A percentile compares a stretch with the other conserved stretches of the same genome.
phyloP scores from a whole-genome alignment of 495 filamentous ascomycete species.

The Chaetomidium leptoderma region DNA sequence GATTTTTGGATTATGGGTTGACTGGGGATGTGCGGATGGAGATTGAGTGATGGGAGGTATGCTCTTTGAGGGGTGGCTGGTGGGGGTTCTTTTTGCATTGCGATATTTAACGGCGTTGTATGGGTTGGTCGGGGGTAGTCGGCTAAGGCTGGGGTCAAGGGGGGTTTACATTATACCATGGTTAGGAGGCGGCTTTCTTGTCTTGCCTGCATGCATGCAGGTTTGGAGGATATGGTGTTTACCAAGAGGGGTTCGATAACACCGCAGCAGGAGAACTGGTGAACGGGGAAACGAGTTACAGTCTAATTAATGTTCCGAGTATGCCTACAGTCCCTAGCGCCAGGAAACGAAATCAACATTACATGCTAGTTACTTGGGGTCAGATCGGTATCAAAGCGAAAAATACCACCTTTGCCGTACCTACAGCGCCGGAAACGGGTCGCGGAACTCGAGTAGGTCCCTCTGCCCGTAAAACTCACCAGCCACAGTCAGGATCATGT shows the following conservation, averaged over 20 bases:
- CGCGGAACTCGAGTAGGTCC: conserved; percentile 72
- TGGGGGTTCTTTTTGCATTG: not conserved
- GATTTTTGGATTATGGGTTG: conserved; percentile 43
- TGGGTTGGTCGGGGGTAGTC: not conserved
- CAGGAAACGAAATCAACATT: not conserved
- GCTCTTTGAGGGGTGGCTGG: not conserved
- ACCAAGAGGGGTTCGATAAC: not conserved
- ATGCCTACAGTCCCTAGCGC: conserved; percentile 3
- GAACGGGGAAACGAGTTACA: not conserved
- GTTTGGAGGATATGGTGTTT: conserved; percentile 5
- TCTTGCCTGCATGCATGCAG: conserved; percentile 2
- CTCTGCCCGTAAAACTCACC: conserved; percentile 89
- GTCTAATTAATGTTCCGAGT: conserved; percentile 4
- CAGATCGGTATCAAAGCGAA: not conserved
- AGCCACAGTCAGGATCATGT: conserved; percentile 87
- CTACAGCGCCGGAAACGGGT: conserved; percentile 42
- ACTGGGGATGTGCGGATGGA: conserved; percentile 19
- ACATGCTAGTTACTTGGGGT: not conserved
- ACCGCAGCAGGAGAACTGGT: not conserved
- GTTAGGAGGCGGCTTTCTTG: not conserved
- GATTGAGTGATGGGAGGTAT: conserved; percentile 17
- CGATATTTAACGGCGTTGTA: conserved; percentile 9
- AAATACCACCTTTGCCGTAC: not conserved
- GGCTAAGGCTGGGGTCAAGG: not conserved
- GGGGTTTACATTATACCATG: conserved; percentile 16